phyloP scores from a whole-genome alignment of 805 yeast genomes.

The Spathaspora arborariae region DNA sequence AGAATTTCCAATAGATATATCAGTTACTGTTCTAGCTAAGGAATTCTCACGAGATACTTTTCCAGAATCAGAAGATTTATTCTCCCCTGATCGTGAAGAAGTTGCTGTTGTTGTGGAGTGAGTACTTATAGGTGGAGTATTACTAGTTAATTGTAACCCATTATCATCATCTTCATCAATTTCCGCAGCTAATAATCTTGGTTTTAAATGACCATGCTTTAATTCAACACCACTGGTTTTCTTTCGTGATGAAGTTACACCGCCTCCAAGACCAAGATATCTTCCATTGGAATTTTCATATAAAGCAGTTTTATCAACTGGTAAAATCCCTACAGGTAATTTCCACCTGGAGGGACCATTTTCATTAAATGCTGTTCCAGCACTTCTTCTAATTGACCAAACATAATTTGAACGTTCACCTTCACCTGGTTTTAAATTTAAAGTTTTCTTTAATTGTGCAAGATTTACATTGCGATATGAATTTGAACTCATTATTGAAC shows the following conservation, averaged over 20 bases:
- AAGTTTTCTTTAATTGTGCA: conserved; percentile 32
- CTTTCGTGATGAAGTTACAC: conserved; percentile 11
- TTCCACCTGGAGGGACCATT: conserved; percentile 45
- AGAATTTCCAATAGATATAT: conserved; percentile 14
- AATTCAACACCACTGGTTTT: conserved; percentile 48
- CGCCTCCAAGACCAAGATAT: conserved; percentile 26
- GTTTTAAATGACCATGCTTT: conserved; percentile 60
- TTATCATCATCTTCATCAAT: conserved; percentile 51
- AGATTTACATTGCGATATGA: conserved; percentile 35
- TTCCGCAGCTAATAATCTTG: conserved; percentile 69
- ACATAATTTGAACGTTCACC: conserved; percentile 54
- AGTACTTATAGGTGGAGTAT: conserved; percentile 1
- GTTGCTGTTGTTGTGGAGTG: conserved; percentile 1
- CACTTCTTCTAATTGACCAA: conserved; percentile 35
- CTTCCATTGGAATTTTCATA: conserved; percentile 21
- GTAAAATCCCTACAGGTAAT: conserved; percentile 53
- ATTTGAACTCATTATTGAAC: conserved; percentile 30
- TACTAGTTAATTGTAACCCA: conserved; percentile 6
- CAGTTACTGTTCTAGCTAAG: conserved; percentile 29
- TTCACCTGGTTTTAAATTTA: conserved; percentile 41
- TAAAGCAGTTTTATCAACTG: conserved; percentile 34
- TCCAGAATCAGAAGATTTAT: background rate
- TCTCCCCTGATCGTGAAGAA: conserved; percentile 4
- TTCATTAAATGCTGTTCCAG: conserved; percentile 49
- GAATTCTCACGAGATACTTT: conserved; percentile 25